Conservation (phyloP, 2,329 filamentous ascomycete genomes). For the Scleromitrula shiraiana region DNA sequence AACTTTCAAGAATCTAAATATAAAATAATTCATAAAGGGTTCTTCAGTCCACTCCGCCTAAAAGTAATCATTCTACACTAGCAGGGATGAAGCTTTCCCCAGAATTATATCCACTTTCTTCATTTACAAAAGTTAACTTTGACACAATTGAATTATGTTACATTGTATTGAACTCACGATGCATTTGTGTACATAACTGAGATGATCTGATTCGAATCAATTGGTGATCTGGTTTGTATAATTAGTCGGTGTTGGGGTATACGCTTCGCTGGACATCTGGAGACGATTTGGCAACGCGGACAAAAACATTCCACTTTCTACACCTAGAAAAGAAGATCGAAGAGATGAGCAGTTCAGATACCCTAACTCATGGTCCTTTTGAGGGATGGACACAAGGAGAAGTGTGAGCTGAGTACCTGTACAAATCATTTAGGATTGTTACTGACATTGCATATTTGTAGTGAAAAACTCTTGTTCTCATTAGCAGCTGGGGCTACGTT, state of each 20-base stretch:
- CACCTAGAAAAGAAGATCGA: slow-evolving; percentile 11
- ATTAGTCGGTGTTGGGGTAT: no score
- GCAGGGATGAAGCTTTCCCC: slow-evolving; percentile 18
- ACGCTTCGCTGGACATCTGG: no score
- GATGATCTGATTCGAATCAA: no score
- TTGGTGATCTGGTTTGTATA: no score
- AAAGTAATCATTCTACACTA: slow-evolving; percentile 9
- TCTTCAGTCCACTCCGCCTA: slow-evolving; percentile 13
- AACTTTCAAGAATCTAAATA: no score
- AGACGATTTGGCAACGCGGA: no score
- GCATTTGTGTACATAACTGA: no score
- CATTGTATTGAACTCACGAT: no score
- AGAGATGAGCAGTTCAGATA: not conserved
- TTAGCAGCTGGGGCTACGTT: slow-evolving; percentile 15
- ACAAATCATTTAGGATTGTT: not conserved
- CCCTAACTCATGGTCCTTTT: slow-evolving; percentile 7
- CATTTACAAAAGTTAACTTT: no score
- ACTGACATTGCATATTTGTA: slow-evolving; percentile 11
- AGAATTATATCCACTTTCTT: no score
- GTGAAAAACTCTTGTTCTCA: slow-evolving; percentile 18
- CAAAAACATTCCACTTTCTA: no score
- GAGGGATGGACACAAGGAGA: slow-evolving; percentile 18
- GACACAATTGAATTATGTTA: no score
- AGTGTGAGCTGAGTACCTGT: slow-evolving; percentile 16
- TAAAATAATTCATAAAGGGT: slow-evolving; percentile 9